Percentiles rank a stretch among this genome's conserved stretches.
These are phyloP conservation scores for Toxicodendron radicans DNA, from an alignment of 345 rosid species.

Conservation along the genomic window DNA sequence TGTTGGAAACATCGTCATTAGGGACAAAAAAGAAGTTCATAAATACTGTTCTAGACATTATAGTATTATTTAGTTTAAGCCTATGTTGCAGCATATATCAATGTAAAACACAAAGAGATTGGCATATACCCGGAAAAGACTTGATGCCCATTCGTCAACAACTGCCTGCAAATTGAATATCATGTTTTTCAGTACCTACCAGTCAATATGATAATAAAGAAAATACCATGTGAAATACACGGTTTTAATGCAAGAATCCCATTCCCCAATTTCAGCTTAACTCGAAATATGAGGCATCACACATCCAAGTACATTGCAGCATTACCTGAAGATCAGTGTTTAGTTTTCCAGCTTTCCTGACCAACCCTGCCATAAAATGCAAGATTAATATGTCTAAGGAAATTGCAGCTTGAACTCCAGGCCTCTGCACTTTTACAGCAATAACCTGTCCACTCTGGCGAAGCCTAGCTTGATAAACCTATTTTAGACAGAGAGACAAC, in stretches of 20 bases:
- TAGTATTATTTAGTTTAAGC: neutral
- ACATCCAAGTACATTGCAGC: conserved; percentile 11
- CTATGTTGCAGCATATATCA: neutral
- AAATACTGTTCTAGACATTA: neutral
- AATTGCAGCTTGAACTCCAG: conserved; percentile 94
- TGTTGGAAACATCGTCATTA: neutral
- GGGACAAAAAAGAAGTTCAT: neutral
- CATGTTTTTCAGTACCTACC: conserved; percentile 23
- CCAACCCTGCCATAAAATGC: conserved; percentile 71
- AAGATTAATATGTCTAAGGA: conserved; percentile 84
- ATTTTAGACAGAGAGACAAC: conserved; percentile 15
- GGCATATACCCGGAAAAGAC: conserved; percentile 78
- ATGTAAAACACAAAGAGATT: conserved; percentile 18
- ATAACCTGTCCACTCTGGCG: conserved; percentile 58
- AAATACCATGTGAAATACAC: conserved; percentile 5
- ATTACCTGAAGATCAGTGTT: conserved; percentile 87
- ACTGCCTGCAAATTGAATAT: conserved; percentile 64
- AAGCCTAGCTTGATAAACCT: conserved; percentile 97
- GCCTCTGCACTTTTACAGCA: conserved; percentile 94
- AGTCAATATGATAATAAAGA: conserved; percentile 4
- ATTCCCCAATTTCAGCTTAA: conserved; percentile 7
- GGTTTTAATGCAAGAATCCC: neutral
- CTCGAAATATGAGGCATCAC: neutral
- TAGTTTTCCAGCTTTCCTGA: conserved; percentile 63
- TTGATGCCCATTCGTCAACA: conserved; percentile 96